Percentiles rank a stretch among this genome's conserved stretches.
Evolutionary conservation across 305 asterid genomes (phyloP).

Genomic region (Nicotiana rustica): DNA sequence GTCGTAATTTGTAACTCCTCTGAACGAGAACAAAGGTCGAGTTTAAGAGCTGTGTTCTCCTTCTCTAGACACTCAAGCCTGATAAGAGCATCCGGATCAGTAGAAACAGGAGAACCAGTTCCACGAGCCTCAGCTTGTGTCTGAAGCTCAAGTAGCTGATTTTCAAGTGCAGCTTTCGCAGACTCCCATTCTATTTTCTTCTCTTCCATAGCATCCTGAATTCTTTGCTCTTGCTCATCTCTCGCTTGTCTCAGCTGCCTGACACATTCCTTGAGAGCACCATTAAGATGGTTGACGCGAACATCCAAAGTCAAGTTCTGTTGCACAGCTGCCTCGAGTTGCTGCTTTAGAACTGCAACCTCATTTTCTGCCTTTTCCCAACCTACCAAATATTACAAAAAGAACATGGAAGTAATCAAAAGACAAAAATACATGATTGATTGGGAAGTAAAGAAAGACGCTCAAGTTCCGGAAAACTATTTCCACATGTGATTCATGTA

Average conservation of each 20-base stretch:
- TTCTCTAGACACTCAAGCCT: constrained; percentile 58
- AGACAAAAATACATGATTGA: constrained; percentile 3
- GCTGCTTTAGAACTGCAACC: constrained; percentile 66
- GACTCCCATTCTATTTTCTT: constrained; percentile 59
- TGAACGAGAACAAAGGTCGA: constrained; percentile 51
- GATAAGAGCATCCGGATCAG: constrained; percentile 45
- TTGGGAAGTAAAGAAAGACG: neutral
- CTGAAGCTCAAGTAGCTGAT: constrained; percentile 57
- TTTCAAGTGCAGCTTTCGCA: constrained; percentile 56
- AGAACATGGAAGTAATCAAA: constrained; percentile 14
- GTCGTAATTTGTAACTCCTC: constrained; percentile 61
- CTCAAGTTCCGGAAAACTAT: neutral
- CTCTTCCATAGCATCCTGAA: constrained; percentile 50
- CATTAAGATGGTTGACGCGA: constrained; percentile 75
- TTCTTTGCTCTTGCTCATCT: constrained; percentile 68
- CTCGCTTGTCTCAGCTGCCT: constrained; percentile 73
- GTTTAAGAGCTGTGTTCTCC: constrained; percentile 62
- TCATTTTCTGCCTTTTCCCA: constrained; percentile 96
- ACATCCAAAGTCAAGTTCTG: constrained; percentile 74
- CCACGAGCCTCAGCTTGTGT: constrained; percentile 42
- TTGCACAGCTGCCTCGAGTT: constrained; percentile 73
- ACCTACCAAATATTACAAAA: constrained; percentile 49
- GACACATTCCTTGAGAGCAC: constrained; percentile 88
- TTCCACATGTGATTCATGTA: neutral
- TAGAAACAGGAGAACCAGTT: constrained; percentile 40